phyloP scores from a whole-genome alignment of 305 asterid genomes.

The Rubia occidens region DNA sequence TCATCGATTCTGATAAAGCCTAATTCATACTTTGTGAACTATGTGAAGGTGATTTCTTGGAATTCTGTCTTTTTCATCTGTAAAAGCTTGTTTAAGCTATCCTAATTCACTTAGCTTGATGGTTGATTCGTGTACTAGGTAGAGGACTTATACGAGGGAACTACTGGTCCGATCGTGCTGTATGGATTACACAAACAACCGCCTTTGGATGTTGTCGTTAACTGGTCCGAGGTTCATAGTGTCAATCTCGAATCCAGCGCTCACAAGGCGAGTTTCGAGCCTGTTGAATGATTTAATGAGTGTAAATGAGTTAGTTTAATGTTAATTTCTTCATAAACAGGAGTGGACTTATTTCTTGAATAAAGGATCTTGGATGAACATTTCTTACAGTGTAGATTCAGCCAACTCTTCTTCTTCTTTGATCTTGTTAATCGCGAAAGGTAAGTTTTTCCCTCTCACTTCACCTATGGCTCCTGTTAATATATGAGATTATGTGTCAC shows the following conservation, averaged over 20 bases:
- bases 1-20: constrained; percentile 61
- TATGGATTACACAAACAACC: constrained; percentile 55
- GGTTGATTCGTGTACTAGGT: constrained; percentile 41
- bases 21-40: constrained; percentile 48
- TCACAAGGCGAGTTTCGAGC: constrained; percentile 44
- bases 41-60: constrained; percentile 42
- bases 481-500: too few relatives aligned
- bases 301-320: not conserved
- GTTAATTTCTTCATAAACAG: constrained; percentile 30
- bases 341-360: constrained; percentile 70
- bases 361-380: constrained; percentile 57
- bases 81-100: constrained; percentile 5
- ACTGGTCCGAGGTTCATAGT: constrained; percentile 58
- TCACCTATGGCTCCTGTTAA: not conserved
- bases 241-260: constrained; percentile 35
- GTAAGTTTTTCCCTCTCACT: constrained; percentile 31
- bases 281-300: not conserved
- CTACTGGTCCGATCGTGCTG: constrained; percentile 32
- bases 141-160: constrained; percentile 32
- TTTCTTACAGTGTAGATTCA: constrained; percentile 43
- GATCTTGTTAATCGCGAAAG: constrained; percentile 58
- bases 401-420: constrained; percentile 34
- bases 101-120: constrained; percentile 13
- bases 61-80: not conserved
- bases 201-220: constrained; percentile 36